A percentile compares a stretch with the other conserved stretches of the same genome.
Evolutionary conservation across 352 stramenopile species (phyloP).

Genomic region (Pythium vanterpoolii): DNA sequence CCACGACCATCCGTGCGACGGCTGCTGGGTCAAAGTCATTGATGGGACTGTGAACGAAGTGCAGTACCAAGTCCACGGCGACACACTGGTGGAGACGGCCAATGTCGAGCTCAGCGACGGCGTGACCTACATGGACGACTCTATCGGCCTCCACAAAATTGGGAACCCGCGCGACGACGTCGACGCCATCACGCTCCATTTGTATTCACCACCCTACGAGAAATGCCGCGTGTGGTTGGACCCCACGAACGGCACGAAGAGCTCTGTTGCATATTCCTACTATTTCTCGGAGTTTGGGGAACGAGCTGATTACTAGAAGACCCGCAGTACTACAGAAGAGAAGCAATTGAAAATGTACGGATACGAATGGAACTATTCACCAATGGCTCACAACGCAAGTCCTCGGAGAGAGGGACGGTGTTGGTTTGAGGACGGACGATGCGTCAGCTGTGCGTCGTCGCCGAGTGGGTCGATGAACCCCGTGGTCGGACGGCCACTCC

Average conservation of each 20-base stretch:
- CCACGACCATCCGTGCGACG: constrained; percentile 92
- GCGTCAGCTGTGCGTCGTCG: constrained; percentile 33
- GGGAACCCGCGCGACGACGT: constrained; percentile 61
- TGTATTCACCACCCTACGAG: constrained; percentile 92
- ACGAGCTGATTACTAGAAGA: constrained; percentile 35
- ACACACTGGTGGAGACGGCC: constrained; percentile 50
- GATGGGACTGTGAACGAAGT: constrained; percentile 88
- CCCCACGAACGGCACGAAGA: constrained; percentile 42
- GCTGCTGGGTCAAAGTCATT: constrained; percentile 89
- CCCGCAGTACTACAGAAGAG: background rate
- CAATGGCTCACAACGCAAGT: constrained; percentile 37
- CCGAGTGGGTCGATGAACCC: constrained; percentile 64
- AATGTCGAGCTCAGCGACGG: constrained; percentile 58
- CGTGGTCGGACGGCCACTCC: constrained; percentile 31
- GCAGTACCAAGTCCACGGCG: constrained; percentile 63
- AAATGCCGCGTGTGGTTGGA: constrained; percentile 89
- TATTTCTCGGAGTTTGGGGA: constrained; percentile 79
- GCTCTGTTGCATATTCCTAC: constrained; percentile 59
- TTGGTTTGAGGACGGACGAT: constrained; percentile 46
- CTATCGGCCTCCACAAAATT: constrained; percentile 91
- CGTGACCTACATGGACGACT: constrained; percentile 91
- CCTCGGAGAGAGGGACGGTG: constrained; percentile 52
- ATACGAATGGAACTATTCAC: background rate
- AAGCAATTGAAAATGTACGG: constrained; percentile 8
- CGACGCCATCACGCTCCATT: constrained; percentile 91